These are phyloP conservation scores for Magnolia officinalis DNA, from an alignment of 164 flowering plant species.

Conservation along the genomic window DNA sequence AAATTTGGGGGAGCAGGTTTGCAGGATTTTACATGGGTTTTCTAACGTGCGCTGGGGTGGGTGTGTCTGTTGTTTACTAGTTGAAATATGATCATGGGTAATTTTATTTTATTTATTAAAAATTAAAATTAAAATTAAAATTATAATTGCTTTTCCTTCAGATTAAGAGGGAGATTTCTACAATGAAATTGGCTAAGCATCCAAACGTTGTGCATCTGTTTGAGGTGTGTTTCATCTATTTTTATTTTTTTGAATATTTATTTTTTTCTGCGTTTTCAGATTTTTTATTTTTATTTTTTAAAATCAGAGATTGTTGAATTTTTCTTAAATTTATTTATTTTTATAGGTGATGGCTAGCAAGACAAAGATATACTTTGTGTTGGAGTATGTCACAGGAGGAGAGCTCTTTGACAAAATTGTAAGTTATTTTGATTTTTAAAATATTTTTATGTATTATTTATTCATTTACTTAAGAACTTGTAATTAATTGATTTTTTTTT, in stretches of 20 bases:
- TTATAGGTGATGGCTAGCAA: slow-evolving; percentile 20
- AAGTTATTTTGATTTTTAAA: slow-evolving; percentile 2
- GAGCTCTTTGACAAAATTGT: slow-evolving; percentile 14
- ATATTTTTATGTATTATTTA: background rate
- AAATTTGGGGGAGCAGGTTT: slow-evolving; percentile 14
- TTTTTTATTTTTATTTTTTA: background rate
- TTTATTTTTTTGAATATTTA: background rate
- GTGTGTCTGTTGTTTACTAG: background rate
- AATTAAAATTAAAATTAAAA: no score
- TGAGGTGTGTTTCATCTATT: slow-evolving; percentile 9
- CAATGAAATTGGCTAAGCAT: slow-evolving; percentile 14
- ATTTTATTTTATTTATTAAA: background rate
- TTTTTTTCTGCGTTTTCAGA: background rate
- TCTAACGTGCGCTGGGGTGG: background rate
- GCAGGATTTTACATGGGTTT: background rate
- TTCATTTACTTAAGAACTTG: background rate
- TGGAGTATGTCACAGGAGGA: slow-evolving; percentile 18
- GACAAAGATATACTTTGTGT: slow-evolving; percentile 16
- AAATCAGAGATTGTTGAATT: background rate
- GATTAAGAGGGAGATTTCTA: slow-evolving; percentile 16
- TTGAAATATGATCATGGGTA: background rate
- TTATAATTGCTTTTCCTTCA: background rate
- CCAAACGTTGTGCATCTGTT: slow-evolving; percentile 16
- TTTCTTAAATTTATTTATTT: background rate
- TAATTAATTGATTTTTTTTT: background rate